Conservation (phyloP, 2,329 filamentous ascomycete genomes). For the Aspergillus texensis region DNA sequence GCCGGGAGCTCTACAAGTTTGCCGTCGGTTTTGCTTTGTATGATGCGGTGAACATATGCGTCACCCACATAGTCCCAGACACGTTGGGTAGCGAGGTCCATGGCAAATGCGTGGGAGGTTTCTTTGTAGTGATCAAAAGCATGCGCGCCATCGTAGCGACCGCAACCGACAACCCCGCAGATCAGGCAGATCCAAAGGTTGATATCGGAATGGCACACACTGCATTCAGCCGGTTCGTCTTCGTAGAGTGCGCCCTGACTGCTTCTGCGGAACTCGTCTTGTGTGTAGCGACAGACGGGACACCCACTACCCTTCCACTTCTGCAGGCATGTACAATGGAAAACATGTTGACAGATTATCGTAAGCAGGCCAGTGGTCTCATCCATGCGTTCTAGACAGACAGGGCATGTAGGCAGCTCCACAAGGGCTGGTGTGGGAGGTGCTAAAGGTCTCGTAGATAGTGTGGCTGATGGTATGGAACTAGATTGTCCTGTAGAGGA, state of each 20-base stretch:
- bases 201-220: slow-evolving; percentile 73
- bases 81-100: slow-evolving; percentile 90
- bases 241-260: slow-evolving; percentile 61
- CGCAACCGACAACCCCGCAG: slow-evolving; percentile 89
- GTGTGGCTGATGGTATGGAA: slow-evolving; percentile 44
- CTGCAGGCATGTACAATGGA: slow-evolving; percentile 93
- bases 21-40: slow-evolving; percentile 89
- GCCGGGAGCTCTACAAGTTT: slow-evolving; percentile 89
- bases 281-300: slow-evolving; percentile 90
- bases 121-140: slow-evolving; percentile 92
- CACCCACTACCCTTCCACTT: slow-evolving; percentile 96
- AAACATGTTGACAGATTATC: slow-evolving; percentile 95
- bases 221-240: slow-evolving; percentile 62
- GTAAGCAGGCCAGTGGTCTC: slow-evolving; percentile 94
- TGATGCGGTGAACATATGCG: slow-evolving; percentile 92
- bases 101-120: slow-evolving; percentile 85
- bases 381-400: slow-evolving; percentile 97
- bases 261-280: slow-evolving; percentile 55
- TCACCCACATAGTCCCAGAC: slow-evolving; percentile 98
- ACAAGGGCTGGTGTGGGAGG: slow-evolving; percentile 81
- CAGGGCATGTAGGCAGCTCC: slow-evolving; percentile 92
- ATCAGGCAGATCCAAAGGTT: slow-evolving; percentile 97
- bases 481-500: slow-evolving; percentile 34
- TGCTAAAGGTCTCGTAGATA: slow-evolving; percentile 65
- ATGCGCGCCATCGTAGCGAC: slow-evolving; percentile 89